A percentile compares a stretch with the other conserved stretches of the same genome.
These are phyloP conservation scores for Scheffersomyces quercinus DNA, from an alignment of 1,139 yeast species.

Conservation along the genomic window DNA sequence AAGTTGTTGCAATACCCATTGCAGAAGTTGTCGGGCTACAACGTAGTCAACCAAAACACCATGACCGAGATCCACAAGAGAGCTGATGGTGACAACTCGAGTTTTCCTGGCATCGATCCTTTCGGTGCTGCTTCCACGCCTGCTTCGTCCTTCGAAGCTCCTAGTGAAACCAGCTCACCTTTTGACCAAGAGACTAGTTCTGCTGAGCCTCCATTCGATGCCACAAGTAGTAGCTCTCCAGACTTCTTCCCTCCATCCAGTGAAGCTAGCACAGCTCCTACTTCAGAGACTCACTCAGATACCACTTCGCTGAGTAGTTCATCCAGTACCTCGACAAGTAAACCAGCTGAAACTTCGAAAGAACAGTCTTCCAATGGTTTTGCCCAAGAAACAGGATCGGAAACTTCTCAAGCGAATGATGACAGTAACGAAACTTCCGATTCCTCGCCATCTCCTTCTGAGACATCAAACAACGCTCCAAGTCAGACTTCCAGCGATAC, in stretches of 20 bases:
- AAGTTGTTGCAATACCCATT: not conserved
- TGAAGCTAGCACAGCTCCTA: conserved; percentile 14
- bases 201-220: not conserved
- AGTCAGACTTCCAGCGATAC: not conserved
- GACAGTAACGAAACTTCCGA: not conserved
- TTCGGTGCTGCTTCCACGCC: not conserved
- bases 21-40: not conserved
- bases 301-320: conserved; percentile 2
- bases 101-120: too few species aligned
- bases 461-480: too few species aligned
- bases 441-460: too few species aligned
- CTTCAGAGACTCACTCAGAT: conserved; percentile 3
- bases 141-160: not conserved
- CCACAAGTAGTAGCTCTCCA: conserved; percentile 6
- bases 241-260: conserved; percentile 6
- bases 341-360: conserved; percentile 6
- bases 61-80: not conserved
- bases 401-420: not conserved
- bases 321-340: conserved; percentile 7
- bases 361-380: not conserved
- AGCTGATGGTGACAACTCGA: conserved; percentile 1
- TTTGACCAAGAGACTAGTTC: too few species aligned
- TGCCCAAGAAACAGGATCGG: not conserved
- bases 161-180: too few species aligned
- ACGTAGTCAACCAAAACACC: not conserved